These are phyloP conservation scores for Neurospora intermedia DNA, from an alignment of 495 filamentous ascomycete genomes.

Conservation along the genomic window DNA sequence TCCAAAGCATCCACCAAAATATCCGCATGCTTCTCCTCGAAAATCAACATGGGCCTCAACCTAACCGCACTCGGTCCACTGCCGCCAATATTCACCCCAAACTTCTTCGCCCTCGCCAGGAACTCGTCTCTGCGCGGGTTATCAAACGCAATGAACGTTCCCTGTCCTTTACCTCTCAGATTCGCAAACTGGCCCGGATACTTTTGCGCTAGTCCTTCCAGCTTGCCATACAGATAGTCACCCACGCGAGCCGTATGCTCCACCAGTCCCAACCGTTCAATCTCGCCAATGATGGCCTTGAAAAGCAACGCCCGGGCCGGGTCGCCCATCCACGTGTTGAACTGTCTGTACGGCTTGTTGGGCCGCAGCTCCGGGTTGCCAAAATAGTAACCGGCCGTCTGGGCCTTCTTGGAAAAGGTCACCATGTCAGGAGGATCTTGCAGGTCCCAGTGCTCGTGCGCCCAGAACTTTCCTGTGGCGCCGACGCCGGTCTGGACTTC, in stretches of 20 bases:
- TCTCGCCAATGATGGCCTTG: conserved; percentile 83
- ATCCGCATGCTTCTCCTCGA: conserved; percentile 83
- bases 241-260: conserved; percentile 71
- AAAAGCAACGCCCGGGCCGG: conserved; percentile 84
- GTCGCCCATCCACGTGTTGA: conserved; percentile 99
- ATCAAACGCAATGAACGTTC: conserved; percentile 97
- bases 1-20: conserved; percentile 49
- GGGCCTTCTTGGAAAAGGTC: conserved; percentile 97
- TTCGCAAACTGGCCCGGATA: conserved; percentile 83
- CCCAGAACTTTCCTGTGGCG: conserved; percentile 96
- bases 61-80: conserved; percentile 70
- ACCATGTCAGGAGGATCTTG: conserved; percentile 88
- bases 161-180: conserved; percentile 85
- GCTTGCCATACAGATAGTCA: conserved; percentile 66
- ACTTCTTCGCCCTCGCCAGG: conserved; percentile 65
- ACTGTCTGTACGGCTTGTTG: conserved; percentile 98
- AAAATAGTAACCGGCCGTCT: conserved; percentile 96
- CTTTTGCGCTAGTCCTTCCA: conserved; percentile 57
- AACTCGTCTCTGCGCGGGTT: conserved; percentile 76
- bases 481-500: conserved; percentile 98
- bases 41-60: conserved; percentile 90
- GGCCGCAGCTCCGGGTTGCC: conserved; percentile 80
- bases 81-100: conserved; percentile 91
- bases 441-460: conserved; percentile 95
- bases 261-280: conserved; percentile 71